Conservation (phyloP, 768 basidiomycete genomes). For the Lactarius sanguifluus region DNA sequence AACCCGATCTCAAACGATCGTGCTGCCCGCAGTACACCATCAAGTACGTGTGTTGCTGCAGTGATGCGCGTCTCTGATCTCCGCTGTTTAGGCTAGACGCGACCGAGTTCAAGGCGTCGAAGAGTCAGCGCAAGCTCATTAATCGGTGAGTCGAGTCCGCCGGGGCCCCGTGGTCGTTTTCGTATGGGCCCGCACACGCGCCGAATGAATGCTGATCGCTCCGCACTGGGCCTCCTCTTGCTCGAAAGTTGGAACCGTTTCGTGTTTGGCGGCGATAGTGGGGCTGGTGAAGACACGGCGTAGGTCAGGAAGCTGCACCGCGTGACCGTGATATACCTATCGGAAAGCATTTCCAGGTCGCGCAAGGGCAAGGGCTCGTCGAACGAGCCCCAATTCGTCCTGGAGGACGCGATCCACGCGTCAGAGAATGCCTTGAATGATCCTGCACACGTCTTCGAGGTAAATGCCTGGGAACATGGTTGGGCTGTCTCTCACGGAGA, state of each 20-base stretch:
- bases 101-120: slow-evolving; percentile 61
- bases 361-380: slow-evolving; percentile 7
- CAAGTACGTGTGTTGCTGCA: slow-evolving; percentile 48
- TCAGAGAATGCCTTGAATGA: slow-evolving; percentile 47
- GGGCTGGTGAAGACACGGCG: slow-evolving; percentile 30
- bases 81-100: slow-evolving; percentile 57
- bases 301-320: slow-evolving; percentile 13
- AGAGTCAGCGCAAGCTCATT: slow-evolving; percentile 71
- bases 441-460: slow-evolving; percentile 60
- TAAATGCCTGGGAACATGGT: slow-evolving; percentile 30
- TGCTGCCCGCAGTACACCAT: slow-evolving; percentile 98
- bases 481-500: background rate
- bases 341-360: slow-evolving; percentile 1
- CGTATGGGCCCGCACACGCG: background rate
- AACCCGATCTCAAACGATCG: slow-evolving; percentile 74
- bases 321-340: background rate
- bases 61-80: slow-evolving; percentile 4
- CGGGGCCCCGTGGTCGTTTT: background rate
- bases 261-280: slow-evolving; percentile 46
- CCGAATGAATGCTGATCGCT: background rate
- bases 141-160: slow-evolving; percentile 56
- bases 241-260: slow-evolving; percentile 68
- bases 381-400: slow-evolving; percentile 37
- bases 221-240: background rate
- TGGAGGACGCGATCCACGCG: slow-evolving; percentile 52